These are phyloP conservation scores for Nigrospora sphaerica DNA, from an alignment of 2,329 filamentous ascomycete species.

Conservation along the genomic window DNA sequence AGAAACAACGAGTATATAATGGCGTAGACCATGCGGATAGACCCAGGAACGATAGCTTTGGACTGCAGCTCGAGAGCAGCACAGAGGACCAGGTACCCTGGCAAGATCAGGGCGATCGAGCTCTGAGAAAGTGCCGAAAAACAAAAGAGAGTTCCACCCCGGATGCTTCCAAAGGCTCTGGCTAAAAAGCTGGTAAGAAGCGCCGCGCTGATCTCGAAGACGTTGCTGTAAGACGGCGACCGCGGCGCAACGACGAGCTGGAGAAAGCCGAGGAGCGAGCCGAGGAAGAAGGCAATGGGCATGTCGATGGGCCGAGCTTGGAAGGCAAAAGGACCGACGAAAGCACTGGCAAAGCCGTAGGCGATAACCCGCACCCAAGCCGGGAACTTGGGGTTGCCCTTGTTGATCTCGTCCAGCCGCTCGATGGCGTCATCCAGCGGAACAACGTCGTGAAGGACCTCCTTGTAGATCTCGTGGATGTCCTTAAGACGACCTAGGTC, in stretches of 20 bases:
- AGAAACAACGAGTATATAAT: constrained; percentile 68
- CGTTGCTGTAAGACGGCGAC: constrained; percentile 61
- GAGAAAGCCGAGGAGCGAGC: constrained; percentile 61
- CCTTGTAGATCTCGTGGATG: constrained; percentile 56
- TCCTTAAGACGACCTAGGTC: constrained; percentile 57
- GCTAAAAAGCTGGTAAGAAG: constrained; percentile 57
- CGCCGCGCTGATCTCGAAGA: constrained; percentile 57
- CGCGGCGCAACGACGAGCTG: constrained; percentile 63
- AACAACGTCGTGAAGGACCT: constrained; percentile 54
- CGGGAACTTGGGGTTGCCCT: constrained; percentile 46
- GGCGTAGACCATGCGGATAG: constrained; percentile 67
- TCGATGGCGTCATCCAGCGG: constrained; percentile 50
- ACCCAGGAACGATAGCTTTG: constrained; percentile 61
- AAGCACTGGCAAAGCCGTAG: constrained; percentile 66
- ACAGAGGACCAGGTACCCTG: constrained; percentile 52
- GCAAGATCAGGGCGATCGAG: constrained; percentile 59
- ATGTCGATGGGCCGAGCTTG: constrained; percentile 64
- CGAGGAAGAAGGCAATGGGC: constrained; percentile 64
- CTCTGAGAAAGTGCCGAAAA: constrained; percentile 60
- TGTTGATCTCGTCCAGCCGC: constrained; percentile 46
- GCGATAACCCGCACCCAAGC: constrained; percentile 49
- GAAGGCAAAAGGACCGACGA: constrained; percentile 71
- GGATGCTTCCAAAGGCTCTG: constrained; percentile 55
- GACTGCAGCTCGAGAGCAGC: constrained; percentile 59
- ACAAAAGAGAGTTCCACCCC: constrained; percentile 45